phyloP scores from a whole-genome alignment of 306 rosid genomes.

The Ceratonia siliqua region DNA sequence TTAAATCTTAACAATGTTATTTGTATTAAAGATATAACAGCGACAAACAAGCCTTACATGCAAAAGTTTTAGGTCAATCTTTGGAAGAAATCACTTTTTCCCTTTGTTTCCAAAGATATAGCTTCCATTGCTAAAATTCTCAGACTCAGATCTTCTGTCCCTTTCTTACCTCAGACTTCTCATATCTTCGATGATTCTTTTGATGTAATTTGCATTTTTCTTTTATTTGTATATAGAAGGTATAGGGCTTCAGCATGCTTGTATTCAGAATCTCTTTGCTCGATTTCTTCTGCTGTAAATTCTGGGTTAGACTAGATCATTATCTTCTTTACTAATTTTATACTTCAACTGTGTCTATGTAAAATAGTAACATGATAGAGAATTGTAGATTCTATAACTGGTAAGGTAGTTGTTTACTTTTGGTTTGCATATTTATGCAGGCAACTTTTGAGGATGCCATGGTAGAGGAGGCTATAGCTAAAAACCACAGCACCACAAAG shows the following conservation, averaged over 20 bases:
- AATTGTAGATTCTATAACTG: not conserved
- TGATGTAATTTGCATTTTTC: not conserved
- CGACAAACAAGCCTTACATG: not conserved
- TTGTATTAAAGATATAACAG: not conserved
- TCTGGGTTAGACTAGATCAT: not conserved
- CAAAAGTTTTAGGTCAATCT: not conserved
- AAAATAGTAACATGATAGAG: not conserved
- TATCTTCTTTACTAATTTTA: not conserved
- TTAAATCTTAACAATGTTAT: not conserved
- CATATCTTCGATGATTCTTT: not conserved
- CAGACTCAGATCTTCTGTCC: not conserved
- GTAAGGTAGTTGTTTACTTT: not conserved
- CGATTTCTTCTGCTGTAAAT: not conserved
- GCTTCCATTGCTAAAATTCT: not conserved
- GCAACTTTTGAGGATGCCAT: constrained; percentile 93
- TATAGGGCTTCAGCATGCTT: too few species aligned
- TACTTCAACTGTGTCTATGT: not conserved
- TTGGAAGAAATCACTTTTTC: not conserved
- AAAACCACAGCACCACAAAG: constrained; percentile 86
- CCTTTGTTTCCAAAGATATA: not conserved
- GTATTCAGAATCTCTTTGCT: not conserved
- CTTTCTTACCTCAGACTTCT: not conserved
- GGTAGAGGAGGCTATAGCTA: constrained; percentile 83
- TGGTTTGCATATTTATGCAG: constrained; percentile 45
- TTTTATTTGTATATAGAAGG: not conserved